Conservation (phyloP, 495 filamentous ascomycete species). For the Emericellopsis terricola region DNA sequence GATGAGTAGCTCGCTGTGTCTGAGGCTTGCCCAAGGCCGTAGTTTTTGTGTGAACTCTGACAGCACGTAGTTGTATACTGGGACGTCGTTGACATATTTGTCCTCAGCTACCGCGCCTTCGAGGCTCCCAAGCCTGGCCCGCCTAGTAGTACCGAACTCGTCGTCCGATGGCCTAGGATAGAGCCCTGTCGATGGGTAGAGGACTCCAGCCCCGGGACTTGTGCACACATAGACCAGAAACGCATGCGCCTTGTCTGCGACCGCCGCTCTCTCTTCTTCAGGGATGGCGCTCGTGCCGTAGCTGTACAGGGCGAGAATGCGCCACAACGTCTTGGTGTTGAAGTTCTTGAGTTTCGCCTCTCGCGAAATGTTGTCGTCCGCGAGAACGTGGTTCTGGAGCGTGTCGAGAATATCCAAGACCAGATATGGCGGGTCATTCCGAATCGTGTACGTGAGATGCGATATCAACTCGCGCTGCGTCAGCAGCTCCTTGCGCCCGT, state of each 20-base stretch:
- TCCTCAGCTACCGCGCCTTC: conserved; percentile 35
- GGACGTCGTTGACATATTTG: conserved; percentile 43
- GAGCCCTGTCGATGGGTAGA: conserved; percentile 48
- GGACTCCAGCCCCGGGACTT: conserved; percentile 45
- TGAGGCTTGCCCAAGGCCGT: conserved; percentile 61
- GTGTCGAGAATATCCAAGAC: conserved; percentile 47
- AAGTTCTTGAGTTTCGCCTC: conserved; percentile 56
- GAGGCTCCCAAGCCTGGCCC: background rate
- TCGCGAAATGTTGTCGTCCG: conserved; percentile 48
- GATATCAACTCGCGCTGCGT: conserved; percentile 51
- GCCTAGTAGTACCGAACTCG: conserved; percentile 20
- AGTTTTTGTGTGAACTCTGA: conserved; percentile 61
- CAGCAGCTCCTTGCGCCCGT: conserved; percentile 58
- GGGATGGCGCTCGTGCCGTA: conserved; percentile 23
- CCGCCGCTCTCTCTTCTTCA: conserved; percentile 13
- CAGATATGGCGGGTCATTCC: conserved; percentile 53
- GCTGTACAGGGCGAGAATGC: conserved; percentile 53
- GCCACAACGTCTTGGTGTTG: conserved; percentile 47
- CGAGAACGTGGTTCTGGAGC: conserved; percentile 45
- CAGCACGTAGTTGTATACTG: conserved; percentile 56
- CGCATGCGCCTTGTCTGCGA: conserved; percentile 46
- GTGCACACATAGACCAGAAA: conserved; percentile 60
- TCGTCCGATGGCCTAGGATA: conserved; percentile 49
- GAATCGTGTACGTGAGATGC: conserved; percentile 48
- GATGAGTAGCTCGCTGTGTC: conserved; percentile 66